phyloP scores from a whole-genome alignment of 208 protist species.

The Wallacemonas sp. region DNA sequence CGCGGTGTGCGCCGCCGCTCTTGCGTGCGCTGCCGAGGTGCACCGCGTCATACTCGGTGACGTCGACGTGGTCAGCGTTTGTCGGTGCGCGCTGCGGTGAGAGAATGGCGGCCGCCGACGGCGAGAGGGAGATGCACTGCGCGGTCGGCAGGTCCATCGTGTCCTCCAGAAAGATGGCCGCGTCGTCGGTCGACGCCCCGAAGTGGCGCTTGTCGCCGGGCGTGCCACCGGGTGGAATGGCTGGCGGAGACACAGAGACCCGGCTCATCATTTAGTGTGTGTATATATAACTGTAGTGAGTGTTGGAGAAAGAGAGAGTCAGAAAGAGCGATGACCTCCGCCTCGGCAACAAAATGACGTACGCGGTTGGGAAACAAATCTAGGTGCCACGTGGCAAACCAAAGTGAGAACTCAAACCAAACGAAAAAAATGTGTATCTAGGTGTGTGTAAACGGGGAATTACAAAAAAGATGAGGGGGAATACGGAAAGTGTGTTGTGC shows the following conservation, averaged over 20 bases:
- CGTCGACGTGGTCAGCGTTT: slow-evolving; percentile 41
- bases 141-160: slow-evolving; percentile 70
- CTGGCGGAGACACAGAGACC: slow-evolving; percentile 11
- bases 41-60: slow-evolving; percentile 69
- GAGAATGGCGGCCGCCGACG: slow-evolving; percentile 72
- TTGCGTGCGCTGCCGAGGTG: slow-evolving; percentile 36
- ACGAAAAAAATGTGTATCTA: slow-evolving; percentile 14
- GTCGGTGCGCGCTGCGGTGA: slow-evolving; percentile 65
- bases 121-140: slow-evolving; percentile 69
- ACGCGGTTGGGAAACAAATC: too few relatives aligned
- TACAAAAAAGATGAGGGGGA: slow-evolving; percentile 21
- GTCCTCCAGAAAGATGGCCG: slow-evolving; percentile 83
- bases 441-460: not conserved
- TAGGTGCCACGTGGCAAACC: not conserved
- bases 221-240: slow-evolving; percentile 17
- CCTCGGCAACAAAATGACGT: too few relatives aligned
- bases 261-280: not conserved
- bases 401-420: not conserved
- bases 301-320: slow-evolving; percentile 8
- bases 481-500: too few relatives aligned
- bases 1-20: slow-evolving; percentile 33
- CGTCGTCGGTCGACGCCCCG: slow-evolving; percentile 72
- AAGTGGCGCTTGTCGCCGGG: slow-evolving; percentile 50
- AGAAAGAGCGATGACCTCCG: too few relatives aligned
- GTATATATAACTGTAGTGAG: too few relatives aligned